Conservation (phyloP, 495 filamentous ascomycete species). For the Penicillium roqueforti region DNA sequence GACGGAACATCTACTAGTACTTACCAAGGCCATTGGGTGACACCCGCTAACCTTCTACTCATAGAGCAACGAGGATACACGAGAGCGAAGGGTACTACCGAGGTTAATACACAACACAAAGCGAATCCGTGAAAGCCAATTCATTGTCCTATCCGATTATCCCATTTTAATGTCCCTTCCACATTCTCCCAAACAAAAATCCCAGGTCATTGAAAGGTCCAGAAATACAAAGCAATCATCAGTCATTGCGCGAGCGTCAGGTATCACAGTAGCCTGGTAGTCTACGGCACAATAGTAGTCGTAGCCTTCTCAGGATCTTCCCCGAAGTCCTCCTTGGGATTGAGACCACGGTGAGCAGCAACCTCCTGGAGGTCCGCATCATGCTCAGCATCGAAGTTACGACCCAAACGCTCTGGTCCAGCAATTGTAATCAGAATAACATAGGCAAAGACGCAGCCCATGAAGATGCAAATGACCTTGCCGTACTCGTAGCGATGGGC, state of each 20-base stretch:
- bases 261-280: too few relatives aligned
- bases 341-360: slow-evolving; percentile 16
- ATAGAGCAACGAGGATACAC: background rate
- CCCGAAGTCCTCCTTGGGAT: background rate
- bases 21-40: background rate
- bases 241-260: background rate
- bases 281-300: background rate
- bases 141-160: background rate
- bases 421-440: slow-evolving; percentile 68
- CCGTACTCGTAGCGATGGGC: slow-evolving; percentile 72
- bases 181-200: background rate
- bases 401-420: slow-evolving; percentile 70
- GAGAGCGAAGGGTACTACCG: too few relatives aligned
- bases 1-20: background rate
- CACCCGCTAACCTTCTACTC: background rate
- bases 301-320: slow-evolving; percentile 21
- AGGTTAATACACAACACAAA: background rate
- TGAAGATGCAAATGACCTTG: slow-evolving; percentile 87
- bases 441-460: slow-evolving; percentile 87
- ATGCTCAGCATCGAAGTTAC: slow-evolving; percentile 60
- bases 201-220: background rate
- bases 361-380: slow-evolving; percentile 60
- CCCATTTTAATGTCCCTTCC: background rate
- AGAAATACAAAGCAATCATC: background rate
- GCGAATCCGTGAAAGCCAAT: background rate